A percentile compares a stretch with the other conserved stretches of the same genome.
Evolutionary conservation across 768 basidiomycete species (phyloP).

Genomic region (Pleurotus djamor): DNA sequence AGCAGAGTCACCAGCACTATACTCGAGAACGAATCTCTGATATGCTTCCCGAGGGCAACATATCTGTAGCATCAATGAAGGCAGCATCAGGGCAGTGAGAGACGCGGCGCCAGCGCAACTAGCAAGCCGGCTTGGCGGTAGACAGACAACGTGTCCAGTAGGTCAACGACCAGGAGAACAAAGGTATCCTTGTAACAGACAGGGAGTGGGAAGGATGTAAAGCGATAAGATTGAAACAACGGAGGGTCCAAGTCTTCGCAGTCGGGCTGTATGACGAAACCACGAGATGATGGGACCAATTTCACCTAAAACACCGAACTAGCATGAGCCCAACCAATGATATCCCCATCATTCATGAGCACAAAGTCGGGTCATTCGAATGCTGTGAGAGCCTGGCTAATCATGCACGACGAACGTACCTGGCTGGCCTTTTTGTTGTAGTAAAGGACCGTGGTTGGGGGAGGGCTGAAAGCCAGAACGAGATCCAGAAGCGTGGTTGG

Average conservation of each 20-base stretch:
- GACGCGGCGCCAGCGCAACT: not conserved
- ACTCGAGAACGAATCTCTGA: conserved; percentile 42
- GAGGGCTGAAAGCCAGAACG: not conserved
- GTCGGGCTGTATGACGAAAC: conserved; percentile 3
- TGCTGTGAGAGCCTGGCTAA: conserved; percentile 1
- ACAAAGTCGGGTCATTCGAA: not conserved
- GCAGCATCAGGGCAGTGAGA: not conserved
- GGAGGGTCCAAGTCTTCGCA: conserved; percentile 2
- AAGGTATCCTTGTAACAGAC: not conserved
- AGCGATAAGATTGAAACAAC: not conserved
- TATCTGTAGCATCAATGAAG: not conserved
- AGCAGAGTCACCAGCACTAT: conserved; percentile 18
- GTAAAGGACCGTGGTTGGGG: conserved; percentile 5
- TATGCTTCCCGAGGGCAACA: not conserved
- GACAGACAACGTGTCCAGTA: not conserved
- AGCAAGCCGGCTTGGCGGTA: not conserved
- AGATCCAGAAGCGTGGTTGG: not conserved
- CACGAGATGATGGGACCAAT: not conserved
- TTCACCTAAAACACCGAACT: not conserved
- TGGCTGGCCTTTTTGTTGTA: not conserved
- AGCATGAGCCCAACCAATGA: not conserved
- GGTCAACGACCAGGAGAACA: conserved; percentile 1
- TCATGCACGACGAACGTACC: conserved; percentile 4
- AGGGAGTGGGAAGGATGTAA: not conserved
- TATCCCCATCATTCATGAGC: not conserved